Evolutionary conservation across 192 early-diverging fungal species (phyloP), one percentile per base, ranked within the genome.

Genomic region (Coemansia sp.): DNA sequence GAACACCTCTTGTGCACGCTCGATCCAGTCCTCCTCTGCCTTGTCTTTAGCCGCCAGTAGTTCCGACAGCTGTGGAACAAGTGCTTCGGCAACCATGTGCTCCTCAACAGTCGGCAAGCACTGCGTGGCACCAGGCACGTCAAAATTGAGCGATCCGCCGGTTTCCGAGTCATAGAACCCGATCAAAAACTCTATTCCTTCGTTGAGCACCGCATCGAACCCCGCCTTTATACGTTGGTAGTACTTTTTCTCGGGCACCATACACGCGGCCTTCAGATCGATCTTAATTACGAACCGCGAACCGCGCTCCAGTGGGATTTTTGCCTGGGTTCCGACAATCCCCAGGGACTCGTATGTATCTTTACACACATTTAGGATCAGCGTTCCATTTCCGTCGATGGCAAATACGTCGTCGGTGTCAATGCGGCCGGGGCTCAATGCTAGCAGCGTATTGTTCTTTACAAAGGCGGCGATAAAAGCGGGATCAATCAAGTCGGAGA

Each of bases 371-470:
- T 70, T 82, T 38, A 82, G 39, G 5, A 76, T 56, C 33, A 82
- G 64, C 5, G 13, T 65, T 2, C 77, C 71, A 0, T 65, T 35
- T 1, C 79, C 79, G 37, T 82, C 79, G 11, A 82, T 73, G 6
- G 79, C 79, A 76, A 76, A 67, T 16, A 82, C 68, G 33, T 82
- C 79, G 67, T 72, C 69, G 7, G 67, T 45, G 48, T 82, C 79
- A 37, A 82, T 70, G 14, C 52, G 39, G 16, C 43, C 41, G 0
- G 41, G 26, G 52, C 68, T 70, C 25, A 82, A 63, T 2, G 74
- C 74, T 5, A 76, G 23, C 9, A 81, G 38, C 5, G 58, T 52
- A 26, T 73, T 74, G 3, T 35, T 45, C 31, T 67, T 70, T 7
- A 68, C 45, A 12, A 72, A 80, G 31, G 14, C 61, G 6, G 57